Base-by-base conservation (phyloP, 805 yeast species). In the Brettanomyces sp. region DNA sequence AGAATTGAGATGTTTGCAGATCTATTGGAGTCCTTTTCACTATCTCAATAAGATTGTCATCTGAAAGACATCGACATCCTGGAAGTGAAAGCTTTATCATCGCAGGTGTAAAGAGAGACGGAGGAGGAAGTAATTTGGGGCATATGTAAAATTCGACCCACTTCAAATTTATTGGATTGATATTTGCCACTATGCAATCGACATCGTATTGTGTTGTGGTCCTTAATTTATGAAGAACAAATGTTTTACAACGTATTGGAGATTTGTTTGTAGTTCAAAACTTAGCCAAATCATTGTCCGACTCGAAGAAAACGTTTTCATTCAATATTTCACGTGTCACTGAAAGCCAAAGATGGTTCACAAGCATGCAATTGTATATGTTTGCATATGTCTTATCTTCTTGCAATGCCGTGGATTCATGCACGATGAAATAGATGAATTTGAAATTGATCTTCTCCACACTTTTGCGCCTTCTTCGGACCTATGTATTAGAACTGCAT, bases 111-210 rank as follows among this genome's bases (percentile, higher is more conserved):
- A 80, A 65, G 58, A 82, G 67, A 3, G 59, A 48, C 5, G 65
- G 50, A 0, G 79, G 66, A 4, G 95, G 95, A 6, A 73, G 55
- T 30, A 85, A 58, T 40, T 70, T 72, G 5, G 96, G 91, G 58
- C 96, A 88, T 56, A 90, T 83, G 64, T 84, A 87, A 54, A 88
- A 70, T 60, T 89, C 95, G 30, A 89, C 66, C 84, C 85, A 79
- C 52, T 72, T 69, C 39, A 88, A 59, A 39, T 70, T 65, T 3
- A 73, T 67, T 36, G 80, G 77, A 30, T 74, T 60, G 4, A 72
- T 50, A 4, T 54, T 45, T 18, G 60, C 57, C 2, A 74, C 64
- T 7, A 81, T 55, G n/a, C 55, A 41, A 23, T 80, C 80, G 24
- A 86, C 53, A 22, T 80, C 74, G 11, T 59, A 51, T 57, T 82